phyloP scores from a whole-genome alignment of 371 early-diverging fungal genomes.

The Haplosporangium sp. region DNA sequence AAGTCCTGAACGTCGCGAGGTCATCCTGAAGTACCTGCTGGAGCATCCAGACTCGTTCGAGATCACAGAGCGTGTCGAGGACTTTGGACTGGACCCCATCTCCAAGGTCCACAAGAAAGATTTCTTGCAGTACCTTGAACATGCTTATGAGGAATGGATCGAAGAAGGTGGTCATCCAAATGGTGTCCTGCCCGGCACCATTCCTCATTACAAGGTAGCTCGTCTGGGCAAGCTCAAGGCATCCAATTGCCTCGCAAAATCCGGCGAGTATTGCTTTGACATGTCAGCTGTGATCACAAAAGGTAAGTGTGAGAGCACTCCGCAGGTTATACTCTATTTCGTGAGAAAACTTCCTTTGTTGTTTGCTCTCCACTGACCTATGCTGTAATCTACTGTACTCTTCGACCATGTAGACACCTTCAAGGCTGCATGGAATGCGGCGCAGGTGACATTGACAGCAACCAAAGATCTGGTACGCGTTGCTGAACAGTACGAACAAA shows the following conservation, averaged over 20 bases:
- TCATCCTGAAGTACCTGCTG: conserved; percentile 26
- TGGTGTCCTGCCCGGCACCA: conserved; percentile 69
- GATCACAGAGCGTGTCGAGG: conserved; percentile 45
- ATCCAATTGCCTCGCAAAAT: conserved; percentile 43
- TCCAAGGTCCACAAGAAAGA: conserved; percentile 67
- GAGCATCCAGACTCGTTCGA: conserved; percentile 30
- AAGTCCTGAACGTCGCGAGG: conserved; percentile 41
- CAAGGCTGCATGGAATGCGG: conserved; percentile 72
- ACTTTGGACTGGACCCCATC: conserved; percentile 69
- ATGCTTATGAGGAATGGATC: conserved; percentile 70
- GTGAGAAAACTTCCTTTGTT: too few species aligned
- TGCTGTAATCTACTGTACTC: too few species aligned
- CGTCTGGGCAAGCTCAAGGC: conserved; percentile 41
- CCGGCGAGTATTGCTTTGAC: conserved; percentile 68
- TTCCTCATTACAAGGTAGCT: conserved; percentile 57
- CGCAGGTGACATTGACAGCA: conserved; percentile 73
- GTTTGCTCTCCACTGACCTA: too few species aligned
- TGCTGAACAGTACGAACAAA: conserved; percentile 24
- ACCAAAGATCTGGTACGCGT: conserved; percentile 60
- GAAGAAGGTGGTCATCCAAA: conserved; percentile 65
- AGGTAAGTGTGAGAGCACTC: conserved; percentile 38
- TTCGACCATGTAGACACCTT: conserved; percentile 74
- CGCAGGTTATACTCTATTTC: background rate
- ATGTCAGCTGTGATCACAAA: conserved; percentile 66
- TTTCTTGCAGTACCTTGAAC: conserved; percentile 67